These are phyloP conservation scores for Hemisphaericaspora subhashii DNA, from an alignment of 1,139 yeast species.

Conservation along the genomic window DNA sequence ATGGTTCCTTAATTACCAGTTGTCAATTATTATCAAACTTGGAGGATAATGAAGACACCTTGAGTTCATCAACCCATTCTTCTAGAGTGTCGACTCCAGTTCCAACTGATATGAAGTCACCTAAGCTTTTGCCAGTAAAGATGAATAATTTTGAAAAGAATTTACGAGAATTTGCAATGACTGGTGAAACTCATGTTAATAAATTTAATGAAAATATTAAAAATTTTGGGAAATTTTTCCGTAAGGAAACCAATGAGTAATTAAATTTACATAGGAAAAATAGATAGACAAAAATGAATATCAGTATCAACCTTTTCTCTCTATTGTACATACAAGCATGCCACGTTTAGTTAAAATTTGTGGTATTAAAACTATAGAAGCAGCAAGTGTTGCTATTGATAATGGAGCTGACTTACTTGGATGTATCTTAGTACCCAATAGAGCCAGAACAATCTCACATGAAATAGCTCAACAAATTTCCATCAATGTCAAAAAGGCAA, in stretches of 20 bases:
- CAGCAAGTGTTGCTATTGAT: conserved; percentile 68
- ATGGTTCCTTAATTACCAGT: conserved; percentile 35
- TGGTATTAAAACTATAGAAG: conserved; percentile 68
- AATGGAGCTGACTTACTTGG: conserved; percentile 80
- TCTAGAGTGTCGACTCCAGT: conserved; percentile 16
- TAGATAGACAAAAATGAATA: conserved; percentile 1
- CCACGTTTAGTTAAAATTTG: conserved; percentile 66
- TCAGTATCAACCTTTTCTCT: too few species aligned
- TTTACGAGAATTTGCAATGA: conserved; percentile 51
- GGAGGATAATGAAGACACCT: conserved; percentile 21
- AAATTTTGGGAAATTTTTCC: conserved; percentile 58
- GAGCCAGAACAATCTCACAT: conserved; percentile 66
- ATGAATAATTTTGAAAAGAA: conserved; percentile 57
- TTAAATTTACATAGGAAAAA: conserved; percentile 3
- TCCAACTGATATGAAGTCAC: conserved; percentile 27
- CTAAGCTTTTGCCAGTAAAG: conserved; percentile 29
- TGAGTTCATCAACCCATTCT: conserved; percentile 9
- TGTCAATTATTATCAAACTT: conserved; percentile 40
- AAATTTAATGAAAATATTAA: conserved; percentile 60
- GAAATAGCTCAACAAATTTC: conserved; percentile 58
- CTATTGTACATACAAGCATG: conserved; percentile 12
- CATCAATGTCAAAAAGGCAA: conserved; percentile 22
- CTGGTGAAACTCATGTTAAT: conserved; percentile 56
- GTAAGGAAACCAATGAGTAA: conserved; percentile 34
- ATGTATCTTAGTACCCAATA: conserved; percentile 79